Conservation (phyloP, 106 monocot genomes). For the Apostasia shenzhenica region DNA sequence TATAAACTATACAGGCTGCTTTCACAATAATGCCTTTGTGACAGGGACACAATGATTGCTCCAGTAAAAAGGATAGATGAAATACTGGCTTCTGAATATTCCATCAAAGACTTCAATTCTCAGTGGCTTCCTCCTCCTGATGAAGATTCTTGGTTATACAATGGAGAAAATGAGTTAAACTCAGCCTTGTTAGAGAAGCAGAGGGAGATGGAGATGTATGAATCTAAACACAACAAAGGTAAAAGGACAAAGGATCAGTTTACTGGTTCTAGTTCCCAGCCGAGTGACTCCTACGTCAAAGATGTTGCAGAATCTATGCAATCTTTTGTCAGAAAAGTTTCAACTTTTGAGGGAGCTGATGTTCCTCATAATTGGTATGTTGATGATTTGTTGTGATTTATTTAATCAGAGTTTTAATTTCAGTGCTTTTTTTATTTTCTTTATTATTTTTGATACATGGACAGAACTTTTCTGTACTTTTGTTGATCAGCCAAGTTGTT, state of each 20-base stretch:
- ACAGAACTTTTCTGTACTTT: too few relatives aligned
- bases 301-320: slow-evolving; percentile 82
- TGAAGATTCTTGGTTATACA: slow-evolving; percentile 91
- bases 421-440: neutral
- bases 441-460: neutral
- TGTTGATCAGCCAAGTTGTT: too few relatives aligned
- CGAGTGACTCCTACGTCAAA: slow-evolving; percentile 57
- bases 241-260: slow-evolving; percentile 11
- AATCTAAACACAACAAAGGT: slow-evolving; percentile 36
- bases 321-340: slow-evolving; percentile 79
- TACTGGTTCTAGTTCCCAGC: slow-evolving; percentile 3
- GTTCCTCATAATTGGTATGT: slow-evolving; percentile 67
- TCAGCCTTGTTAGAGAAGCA: slow-evolving; percentile 69
- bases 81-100: slow-evolving; percentile 53
- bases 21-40: slow-evolving; percentile 7
- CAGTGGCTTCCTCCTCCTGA: slow-evolving; percentile 54
- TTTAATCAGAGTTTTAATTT: neutral
- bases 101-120: slow-evolving; percentile 44
- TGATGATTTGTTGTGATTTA: neutral
- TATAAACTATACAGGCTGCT: neutral
- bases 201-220: slow-evolving; percentile 77
- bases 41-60: slow-evolving; percentile 68
- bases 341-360: slow-evolving; percentile 96
- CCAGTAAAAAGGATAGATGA: slow-evolving; percentile 83
- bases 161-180: slow-evolving; percentile 85